A percentile compares a stretch with the other conserved stretches of the same genome.
Conservation (phyloP, 441 rosid genomes). For the Bocquillonia castaneifolia region DNA sequence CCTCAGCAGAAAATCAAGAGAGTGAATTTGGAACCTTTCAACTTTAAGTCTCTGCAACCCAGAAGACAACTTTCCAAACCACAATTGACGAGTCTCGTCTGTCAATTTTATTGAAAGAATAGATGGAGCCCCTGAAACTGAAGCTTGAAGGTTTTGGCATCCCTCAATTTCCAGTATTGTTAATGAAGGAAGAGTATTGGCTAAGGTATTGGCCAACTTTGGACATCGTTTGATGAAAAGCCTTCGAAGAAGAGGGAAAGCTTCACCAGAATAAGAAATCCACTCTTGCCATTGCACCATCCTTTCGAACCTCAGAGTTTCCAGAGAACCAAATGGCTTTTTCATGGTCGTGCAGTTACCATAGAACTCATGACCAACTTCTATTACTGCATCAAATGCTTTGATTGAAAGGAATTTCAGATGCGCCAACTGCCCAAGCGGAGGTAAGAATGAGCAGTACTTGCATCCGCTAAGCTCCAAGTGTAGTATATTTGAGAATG, state of each 20-base stretch:
- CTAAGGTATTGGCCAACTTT: conserved; percentile 5
- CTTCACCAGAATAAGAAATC: conserved; percentile 13
- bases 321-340: conserved; percentile 18
- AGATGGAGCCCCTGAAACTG: conserved; percentile 17
- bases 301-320: conserved; percentile 7
- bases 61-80: conserved; percentile 30
- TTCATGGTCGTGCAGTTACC: neutral
- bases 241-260: conserved; percentile 27
- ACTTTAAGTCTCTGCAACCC: conserved; percentile 32
- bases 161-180: conserved; percentile 9
- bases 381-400: conserved; percentile 19
- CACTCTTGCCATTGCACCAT: conserved; percentile 27
- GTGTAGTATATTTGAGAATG: conserved; percentile 21
- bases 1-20: conserved; percentile 15
- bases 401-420: conserved; percentile 16
- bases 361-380: conserved; percentile 18
- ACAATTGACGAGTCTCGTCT: conserved; percentile 5
- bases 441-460: conserved; percentile 19
- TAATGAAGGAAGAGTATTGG: conserved; percentile 22
- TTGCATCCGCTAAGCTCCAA: conserved; percentile 19
- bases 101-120: neutral
- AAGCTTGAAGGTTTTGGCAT: conserved; percentile 15
- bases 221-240: conserved; percentile 25
- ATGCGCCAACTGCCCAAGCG: conserved; percentile 26
- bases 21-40: conserved; percentile 12